Evolutionary conservation across 2,329 filamentous ascomycete genomes (phyloP), one percentile per base, ranked within the genome.

Genomic region (Hymenoscyphus fraxineus): DNA sequence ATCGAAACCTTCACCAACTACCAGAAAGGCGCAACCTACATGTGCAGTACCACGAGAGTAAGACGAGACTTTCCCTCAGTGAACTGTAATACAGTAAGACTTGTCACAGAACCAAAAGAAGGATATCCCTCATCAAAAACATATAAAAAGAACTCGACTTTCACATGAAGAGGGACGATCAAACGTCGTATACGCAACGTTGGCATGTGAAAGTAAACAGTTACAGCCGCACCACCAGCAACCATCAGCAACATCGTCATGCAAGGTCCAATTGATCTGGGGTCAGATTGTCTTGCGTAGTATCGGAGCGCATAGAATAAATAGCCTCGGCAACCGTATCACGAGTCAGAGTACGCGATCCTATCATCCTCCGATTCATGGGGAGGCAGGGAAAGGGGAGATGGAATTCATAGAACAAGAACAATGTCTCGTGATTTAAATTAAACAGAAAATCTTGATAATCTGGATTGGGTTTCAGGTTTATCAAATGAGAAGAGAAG

Each of bases 251-350:
- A 16, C n/a, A 44, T 32, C 57, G 15, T 40, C 57, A 35, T 40
- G 38, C 58, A 59, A 59, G 39, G 39, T 32, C 58, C 38, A 44
- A 13, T 59, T 19, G 7, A 51, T 9, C 44, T 51, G 44, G 44
- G 41, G 16, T 35, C 2, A 7, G n/a, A 15, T n/a, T 16, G 44
- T 54, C 19, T 31, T 54, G 47, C 22, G 47, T 54, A 54, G n/a
- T 54, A 54, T 38, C 35, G 58, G 22, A 44, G 35, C 57, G 57
- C 12, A 59, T 59, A 57, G 57, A 22, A 41, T 40, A 59, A 59
- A 59, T 59, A 59, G 57, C 57, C 57, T 59, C 57, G 58, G 58
- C 38, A 59, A 6, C 15, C 58, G 22, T 12, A 54, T 54, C 39
- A 59, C 58, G 58, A 59, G 58, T 59, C 58, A 59, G 58, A 22